Evolutionary conservation across 2,329 filamentous ascomycete species (phyloP), one percentile per base, ranked within the genome.

Genomic region (Exophiala calicioides): DNA sequence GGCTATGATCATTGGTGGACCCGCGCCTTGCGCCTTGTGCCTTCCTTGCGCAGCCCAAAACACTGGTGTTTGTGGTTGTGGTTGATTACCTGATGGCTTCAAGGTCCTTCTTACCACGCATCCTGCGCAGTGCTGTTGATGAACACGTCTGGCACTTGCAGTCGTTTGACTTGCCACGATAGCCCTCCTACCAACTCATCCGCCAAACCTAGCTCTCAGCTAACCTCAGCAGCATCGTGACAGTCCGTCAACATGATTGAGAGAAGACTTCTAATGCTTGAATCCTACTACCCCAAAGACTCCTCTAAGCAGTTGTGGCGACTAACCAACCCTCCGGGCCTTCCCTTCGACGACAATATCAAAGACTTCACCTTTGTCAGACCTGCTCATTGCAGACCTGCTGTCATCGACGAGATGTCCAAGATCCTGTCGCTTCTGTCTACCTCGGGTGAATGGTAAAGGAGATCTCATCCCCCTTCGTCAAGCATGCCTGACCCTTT

Each of bases 181-280:
- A n/a, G n/a, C n/a, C n/a, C n/a, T n/a, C n/a, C n/a, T n/a, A n/a
- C n/a, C n/a, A n/a, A n/a, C n/a, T n/a, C n/a, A n/a, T n/a, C n/a
- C n/a, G n/a, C n/a, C n/a, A n/a, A n/a, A n/a, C n/a, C n/a, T n/a
- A n/a, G n/a, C n/a, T n/a, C n/a, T n/a, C n/a, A n/a, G n/a, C n/a
- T n/a, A n/a, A n/a, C 26, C 24, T 18, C n/a, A 18, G 9, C 21
- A 12, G 30, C 32, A 42, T 37, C 24, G 5, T 21, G 23, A 12
- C 15, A n/a, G 6, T 18, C 23, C 24, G 5, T 7, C 24, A 46
- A 19, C 5, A 52, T 53, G 50, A 13, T 26, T 26, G 50, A 53
- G 38, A 23, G 50, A 38, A 39, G 45, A 24, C 45, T 53, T 15
- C 26, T 53, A 16, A 38, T 53, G 20, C 44, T 53, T 24, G 50